Percentiles rank a stretch among this genome's conserved stretches.
These are phyloP conservation scores for Fusarium marasasianum DNA, from an alignment of 2,329 filamentous ascomycete species.

Conservation along the genomic window DNA sequence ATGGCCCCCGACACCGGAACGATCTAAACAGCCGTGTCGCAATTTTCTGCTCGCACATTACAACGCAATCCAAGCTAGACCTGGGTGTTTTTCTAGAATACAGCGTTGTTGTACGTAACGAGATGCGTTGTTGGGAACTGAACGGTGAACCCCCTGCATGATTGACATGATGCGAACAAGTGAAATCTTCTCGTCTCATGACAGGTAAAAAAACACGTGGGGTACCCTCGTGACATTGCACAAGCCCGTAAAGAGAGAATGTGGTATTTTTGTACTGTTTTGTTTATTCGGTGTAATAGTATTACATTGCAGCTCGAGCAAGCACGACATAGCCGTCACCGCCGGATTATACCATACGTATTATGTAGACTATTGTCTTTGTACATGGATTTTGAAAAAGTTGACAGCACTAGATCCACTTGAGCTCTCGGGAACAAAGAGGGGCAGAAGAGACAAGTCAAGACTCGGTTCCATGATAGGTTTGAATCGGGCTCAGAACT, in stretches of 20 bases:
- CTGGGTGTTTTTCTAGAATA: neutral
- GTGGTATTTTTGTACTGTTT: neutral
- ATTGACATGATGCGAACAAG: neutral
- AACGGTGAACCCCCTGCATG: neutral
- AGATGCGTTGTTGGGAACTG: neutral
- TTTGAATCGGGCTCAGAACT: neutral
- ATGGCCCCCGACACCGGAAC: constrained; percentile 31
- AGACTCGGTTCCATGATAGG: constrained; percentile 19
- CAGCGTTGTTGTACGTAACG: constrained; percentile 23
- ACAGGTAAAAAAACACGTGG: constrained; percentile 27
- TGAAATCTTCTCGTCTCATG: constrained; percentile 33
- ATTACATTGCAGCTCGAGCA: neutral
- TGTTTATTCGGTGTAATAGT: neutral
- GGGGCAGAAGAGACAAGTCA: neutral
- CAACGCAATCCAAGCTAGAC: neutral
- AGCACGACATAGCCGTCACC: constrained; percentile 18
- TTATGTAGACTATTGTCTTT: neutral
- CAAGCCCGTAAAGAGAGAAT: neutral
- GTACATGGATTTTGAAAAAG: neutral
- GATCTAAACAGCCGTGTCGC: constrained; percentile 21
- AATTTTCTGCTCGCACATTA: constrained; percentile 27
- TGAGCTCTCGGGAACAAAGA: constrained; percentile 1
- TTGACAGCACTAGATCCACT: constrained; percentile 6
- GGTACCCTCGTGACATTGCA: constrained; percentile 12
- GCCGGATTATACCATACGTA: neutral